Conservation (phyloP, 305 asterid species). For the Fraxinus xanthoxyloides region DNA sequence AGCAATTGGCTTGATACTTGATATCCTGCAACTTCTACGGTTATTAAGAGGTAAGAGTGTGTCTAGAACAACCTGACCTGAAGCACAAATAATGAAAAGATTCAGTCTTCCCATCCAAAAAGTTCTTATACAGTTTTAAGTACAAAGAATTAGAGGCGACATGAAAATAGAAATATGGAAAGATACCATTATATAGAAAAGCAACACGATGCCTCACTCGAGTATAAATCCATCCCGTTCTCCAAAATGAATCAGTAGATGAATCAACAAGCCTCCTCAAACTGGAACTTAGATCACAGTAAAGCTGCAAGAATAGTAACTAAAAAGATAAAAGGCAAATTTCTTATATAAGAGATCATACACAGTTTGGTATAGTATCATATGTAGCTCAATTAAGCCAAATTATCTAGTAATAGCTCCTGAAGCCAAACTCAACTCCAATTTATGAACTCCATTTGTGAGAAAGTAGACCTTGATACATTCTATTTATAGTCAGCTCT, state of each 20-base stretch:
- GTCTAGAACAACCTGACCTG: constrained; percentile 85
- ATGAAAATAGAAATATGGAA: background rate
- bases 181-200: constrained; percentile 74
- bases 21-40: constrained; percentile 55
- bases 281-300: constrained; percentile 62
- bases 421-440: background rate
- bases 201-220: constrained; percentile 67
- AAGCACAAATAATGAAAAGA: constrained; percentile 19
- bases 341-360: background rate
- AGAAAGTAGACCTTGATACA: background rate
- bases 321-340: background rate
- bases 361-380: background rate
- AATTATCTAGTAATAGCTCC: background rate
- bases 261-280: constrained; percentile 77
- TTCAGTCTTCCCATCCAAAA: constrained; percentile 17
- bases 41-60: constrained; percentile 50
- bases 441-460: constrained; percentile 1
- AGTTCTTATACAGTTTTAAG: constrained; percentile 9
- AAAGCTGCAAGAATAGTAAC: constrained; percentile 55
- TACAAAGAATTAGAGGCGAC: constrained; percentile 1
- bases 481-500: background rate
- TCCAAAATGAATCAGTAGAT: constrained; percentile 84
- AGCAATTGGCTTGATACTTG: constrained; percentile 78
- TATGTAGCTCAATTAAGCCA: background rate
- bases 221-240: constrained; percentile 86